phyloP scores from a whole-genome alignment of 2,329 filamentous ascomycete species.

The Fusarium globosum region DNA sequence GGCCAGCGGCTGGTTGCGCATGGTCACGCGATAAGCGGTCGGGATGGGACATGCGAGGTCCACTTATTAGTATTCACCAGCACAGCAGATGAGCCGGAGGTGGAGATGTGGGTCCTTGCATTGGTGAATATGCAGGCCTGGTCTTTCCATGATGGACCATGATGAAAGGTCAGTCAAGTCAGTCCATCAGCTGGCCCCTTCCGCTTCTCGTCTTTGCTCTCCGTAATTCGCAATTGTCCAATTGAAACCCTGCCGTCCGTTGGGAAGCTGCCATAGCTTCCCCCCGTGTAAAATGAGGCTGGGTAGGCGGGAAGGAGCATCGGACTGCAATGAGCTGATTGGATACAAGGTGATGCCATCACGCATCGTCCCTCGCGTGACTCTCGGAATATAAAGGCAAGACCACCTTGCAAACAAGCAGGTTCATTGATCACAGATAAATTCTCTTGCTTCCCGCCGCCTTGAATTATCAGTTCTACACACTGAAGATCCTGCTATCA shows the following conservation, averaged over 20 bases:
- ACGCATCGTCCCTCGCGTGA: conserved; percentile 41
- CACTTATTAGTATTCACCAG: conserved; percentile 10
- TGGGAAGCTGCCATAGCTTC: conserved; percentile 19
- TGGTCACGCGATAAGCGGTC: conserved; percentile 48
- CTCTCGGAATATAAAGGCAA: conserved; percentile 43
- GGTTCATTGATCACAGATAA: conserved; percentile 7
- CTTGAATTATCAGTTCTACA: neutral
- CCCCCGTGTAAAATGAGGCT: neutral
- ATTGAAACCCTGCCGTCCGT: conserved; percentile 11
- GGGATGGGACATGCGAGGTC: conserved; percentile 42
- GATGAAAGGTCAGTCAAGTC: conserved; percentile 11
- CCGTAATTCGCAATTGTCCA: conserved; percentile 26
- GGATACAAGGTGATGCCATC: conserved; percentile 45
- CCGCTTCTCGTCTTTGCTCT: conserved; percentile 2
- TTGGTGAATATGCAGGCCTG: neutral
- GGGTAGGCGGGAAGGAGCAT: conserved; percentile 18
- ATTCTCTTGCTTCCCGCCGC: neutral
- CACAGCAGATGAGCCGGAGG: neutral
- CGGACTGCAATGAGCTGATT: conserved; percentile 45
- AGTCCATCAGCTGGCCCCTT: conserved; percentile 20
- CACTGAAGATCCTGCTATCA: neutral
- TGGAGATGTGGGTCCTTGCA: conserved; percentile 9
- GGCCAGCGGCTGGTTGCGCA: conserved; percentile 45
- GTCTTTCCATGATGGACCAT: conserved; percentile 21
- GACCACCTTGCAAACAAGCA: conserved; percentile 23